These are phyloP conservation scores for Beauveria varroae DNA, from an alignment of 2,329 filamentous ascomycete genomes.

Conservation along the genomic window DNA sequence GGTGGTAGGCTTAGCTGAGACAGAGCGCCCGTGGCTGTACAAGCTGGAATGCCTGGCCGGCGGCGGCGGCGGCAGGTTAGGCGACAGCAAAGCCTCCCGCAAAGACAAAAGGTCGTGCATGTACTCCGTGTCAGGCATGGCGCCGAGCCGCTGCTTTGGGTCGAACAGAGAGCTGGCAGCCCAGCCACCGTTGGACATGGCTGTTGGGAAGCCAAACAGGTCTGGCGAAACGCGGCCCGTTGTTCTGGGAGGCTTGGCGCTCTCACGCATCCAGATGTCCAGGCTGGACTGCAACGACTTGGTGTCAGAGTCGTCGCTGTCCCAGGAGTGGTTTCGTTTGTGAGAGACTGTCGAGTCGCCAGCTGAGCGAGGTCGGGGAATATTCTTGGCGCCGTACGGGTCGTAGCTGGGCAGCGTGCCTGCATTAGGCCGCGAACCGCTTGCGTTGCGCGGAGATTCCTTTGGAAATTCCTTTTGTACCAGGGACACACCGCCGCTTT, in stretches of 20 bases:
- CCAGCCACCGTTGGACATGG: conserved; percentile 34
- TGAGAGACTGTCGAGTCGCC: conserved; percentile 38
- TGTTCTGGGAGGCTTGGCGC: conserved; percentile 31
- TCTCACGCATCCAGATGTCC: conserved; percentile 53
- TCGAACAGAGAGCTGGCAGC: conserved; percentile 41
- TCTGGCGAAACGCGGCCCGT: conserved; percentile 38
- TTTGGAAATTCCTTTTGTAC: neutral
- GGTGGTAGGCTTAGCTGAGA: conserved; percentile 16
- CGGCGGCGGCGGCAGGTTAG: conserved; percentile 36
- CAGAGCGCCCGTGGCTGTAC: conserved; percentile 36
- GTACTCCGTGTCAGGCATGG: conserved; percentile 29
- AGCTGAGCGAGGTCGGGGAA: conserved; percentile 38
- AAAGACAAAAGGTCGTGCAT: conserved; percentile 39
- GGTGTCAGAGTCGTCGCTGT: conserved; percentile 34
- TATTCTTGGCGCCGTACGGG: conserved; percentile 17
- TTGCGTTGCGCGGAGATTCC: neutral
- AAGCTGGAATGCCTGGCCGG: conserved; percentile 48
- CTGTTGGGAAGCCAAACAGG: conserved; percentile 44
- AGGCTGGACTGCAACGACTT: conserved; percentile 41
- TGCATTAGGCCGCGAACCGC: neutral
- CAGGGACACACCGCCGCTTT: conserved; percentile 7
- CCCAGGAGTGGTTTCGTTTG: conserved; percentile 34
- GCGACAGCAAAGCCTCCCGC: conserved; percentile 31
- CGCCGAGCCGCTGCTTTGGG: conserved; percentile 18
- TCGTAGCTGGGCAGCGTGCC: conserved; percentile 4